Evolutionary conservation across 495 filamentous ascomycete species (phyloP).

Genomic region (Acidiella bohemica): DNA sequence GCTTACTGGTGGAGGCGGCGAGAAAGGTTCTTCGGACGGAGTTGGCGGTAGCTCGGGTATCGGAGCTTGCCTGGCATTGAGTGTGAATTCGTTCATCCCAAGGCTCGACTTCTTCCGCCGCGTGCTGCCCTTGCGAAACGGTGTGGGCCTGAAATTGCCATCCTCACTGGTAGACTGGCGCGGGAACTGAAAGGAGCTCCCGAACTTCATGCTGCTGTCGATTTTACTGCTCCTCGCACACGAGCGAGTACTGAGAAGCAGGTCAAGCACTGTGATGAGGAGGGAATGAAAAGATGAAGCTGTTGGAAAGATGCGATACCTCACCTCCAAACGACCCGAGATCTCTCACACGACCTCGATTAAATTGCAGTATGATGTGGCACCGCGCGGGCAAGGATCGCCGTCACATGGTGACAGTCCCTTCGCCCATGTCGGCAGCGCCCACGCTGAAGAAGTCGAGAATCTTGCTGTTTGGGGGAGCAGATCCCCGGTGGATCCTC

Average conservation of each 20-base stretch:
- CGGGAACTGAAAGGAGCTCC: conserved; percentile 6
- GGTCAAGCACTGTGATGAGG: background rate
- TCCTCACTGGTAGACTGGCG: conserved; percentile 3
- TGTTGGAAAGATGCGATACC: too few relatives aligned
- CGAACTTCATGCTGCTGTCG: conserved; percentile 15
- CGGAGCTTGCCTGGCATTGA: background rate
- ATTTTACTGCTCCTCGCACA: background rate
- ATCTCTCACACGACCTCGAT: too few relatives aligned
- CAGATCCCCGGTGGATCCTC: too few relatives aligned
- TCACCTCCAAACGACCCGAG: background rate
- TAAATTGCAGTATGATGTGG: too few relatives aligned
- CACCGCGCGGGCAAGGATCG: too few relatives aligned
- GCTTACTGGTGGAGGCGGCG: background rate
- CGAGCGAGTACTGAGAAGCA: background rate
- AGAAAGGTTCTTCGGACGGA: background rate
- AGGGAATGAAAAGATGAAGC: background rate
- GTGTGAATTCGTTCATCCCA: too few relatives aligned
- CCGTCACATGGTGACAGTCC: too few relatives aligned
- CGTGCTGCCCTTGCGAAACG: conserved; percentile 8
- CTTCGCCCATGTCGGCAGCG: too few relatives aligned
- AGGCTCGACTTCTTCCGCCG: conserved; percentile 8
- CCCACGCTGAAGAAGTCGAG: too few relatives aligned
- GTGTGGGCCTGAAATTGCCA: background rate
- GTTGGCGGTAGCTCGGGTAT: background rate
- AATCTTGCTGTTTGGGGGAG: too few relatives aligned